These are phyloP conservation scores for Nemania sp. DNA, from an alignment of 2,329 filamentous ascomycete species.

Conservation along the genomic window DNA sequence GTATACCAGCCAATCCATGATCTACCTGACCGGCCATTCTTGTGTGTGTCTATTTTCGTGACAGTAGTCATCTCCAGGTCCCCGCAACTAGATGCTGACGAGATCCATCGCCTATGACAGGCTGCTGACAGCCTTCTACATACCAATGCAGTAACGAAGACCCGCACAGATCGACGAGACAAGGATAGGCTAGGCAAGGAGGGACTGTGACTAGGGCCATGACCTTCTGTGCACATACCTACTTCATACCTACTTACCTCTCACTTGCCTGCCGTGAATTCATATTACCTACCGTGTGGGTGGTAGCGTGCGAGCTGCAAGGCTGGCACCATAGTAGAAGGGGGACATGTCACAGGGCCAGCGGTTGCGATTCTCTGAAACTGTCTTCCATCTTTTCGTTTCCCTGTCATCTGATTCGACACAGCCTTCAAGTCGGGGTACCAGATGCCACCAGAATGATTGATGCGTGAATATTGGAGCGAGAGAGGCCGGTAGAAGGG, in stretches of 20 bases:
- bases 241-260: neutral
- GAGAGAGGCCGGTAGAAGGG: too few relatives aligned
- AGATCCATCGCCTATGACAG: slow-evolving; percentile 25
- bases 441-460: neutral
- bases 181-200: slow-evolving; percentile 18
- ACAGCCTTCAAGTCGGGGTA: neutral
- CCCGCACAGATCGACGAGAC: slow-evolving; percentile 18
- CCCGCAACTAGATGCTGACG: slow-evolving; percentile 39
- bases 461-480: neutral
- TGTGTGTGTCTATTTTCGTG: slow-evolving; percentile 34
- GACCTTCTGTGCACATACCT: slow-evolving; percentile 10
- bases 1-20: slow-evolving; percentile 9
- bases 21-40: slow-evolving; percentile 2
- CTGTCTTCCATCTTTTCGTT: neutral
- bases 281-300: neutral
- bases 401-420: neutral
- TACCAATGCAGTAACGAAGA: slow-evolving; percentile 26
- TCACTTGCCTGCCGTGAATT: neutral
- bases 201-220: slow-evolving; percentile 16
- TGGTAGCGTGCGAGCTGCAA: slow-evolving; percentile 26
- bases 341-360: slow-evolving; percentile 10
- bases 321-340: slow-evolving; percentile 12
- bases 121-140: slow-evolving; percentile 33
- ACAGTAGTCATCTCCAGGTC: slow-evolving; percentile 37
- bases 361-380: neutral